These are phyloP conservation scores for Ascochyta fabae DNA, from an alignment of 2,329 filamentous ascomycete genomes.

Conservation along the genomic window DNA sequence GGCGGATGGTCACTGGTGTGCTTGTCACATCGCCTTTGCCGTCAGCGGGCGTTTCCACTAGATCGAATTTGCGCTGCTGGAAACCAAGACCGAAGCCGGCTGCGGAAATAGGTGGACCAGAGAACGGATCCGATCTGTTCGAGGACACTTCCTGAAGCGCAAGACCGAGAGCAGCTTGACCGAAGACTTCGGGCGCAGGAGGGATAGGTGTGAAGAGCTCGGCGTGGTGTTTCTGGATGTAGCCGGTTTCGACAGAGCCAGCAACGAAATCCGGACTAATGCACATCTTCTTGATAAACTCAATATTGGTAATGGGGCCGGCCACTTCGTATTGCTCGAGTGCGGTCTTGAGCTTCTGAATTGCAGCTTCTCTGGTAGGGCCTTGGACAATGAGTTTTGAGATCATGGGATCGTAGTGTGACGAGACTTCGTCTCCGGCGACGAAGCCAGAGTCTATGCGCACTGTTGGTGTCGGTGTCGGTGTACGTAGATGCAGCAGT, in stretches of 20 bases:
- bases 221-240: slow-evolving; percentile 85
- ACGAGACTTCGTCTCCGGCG: slow-evolving; percentile 87
- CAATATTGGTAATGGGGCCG: slow-evolving; percentile 92
- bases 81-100: slow-evolving; percentile 66
- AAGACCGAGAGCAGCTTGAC: slow-evolving; percentile 84
- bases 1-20: slow-evolving; percentile 58
- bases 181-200: slow-evolving; percentile 75
- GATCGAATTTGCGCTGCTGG: slow-evolving; percentile 67
- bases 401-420: slow-evolving; percentile 98
- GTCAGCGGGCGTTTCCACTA: slow-evolving; percentile 57
- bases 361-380: slow-evolving; percentile 76
- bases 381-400: slow-evolving; percentile 94
- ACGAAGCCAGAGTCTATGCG: slow-evolving; percentile 94
- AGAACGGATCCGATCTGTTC: slow-evolving; percentile 51
- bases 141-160: slow-evolving; percentile 55
- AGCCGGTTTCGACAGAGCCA: slow-evolving; percentile 93
- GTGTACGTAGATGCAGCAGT: slow-evolving; percentile 81
- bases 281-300: slow-evolving; percentile 91
- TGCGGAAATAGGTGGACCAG: slow-evolving; percentile 37
- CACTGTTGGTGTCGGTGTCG: slow-evolving; percentile 71
- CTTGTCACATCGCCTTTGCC: slow-evolving; percentile 47
- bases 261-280: slow-evolving; percentile 80
- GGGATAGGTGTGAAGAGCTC: slow-evolving; percentile 74
- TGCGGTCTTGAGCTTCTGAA: slow-evolving; percentile 80
- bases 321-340: slow-evolving; percentile 91